Base-by-base conservation (phyloP, 768 basidiomycete genomes). In the Tricholoma sp. region DNA sequence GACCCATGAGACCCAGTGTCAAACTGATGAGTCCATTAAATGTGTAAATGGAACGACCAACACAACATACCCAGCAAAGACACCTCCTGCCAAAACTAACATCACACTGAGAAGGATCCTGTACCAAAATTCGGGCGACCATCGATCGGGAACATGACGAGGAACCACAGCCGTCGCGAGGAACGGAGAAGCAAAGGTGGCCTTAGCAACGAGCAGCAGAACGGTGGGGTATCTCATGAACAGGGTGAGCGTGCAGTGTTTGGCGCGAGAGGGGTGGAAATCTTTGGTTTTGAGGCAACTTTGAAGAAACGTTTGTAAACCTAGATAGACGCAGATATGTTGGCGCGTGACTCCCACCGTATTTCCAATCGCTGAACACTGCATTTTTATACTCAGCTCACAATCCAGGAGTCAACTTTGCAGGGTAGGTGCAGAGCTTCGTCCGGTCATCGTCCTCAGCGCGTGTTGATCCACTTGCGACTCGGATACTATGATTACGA, bases 1-100 rank as follows among this genome's bases (percentile, higher is more conserved):
- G 79, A 1, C 94, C 94, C 94, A 96, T 96, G 24, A 97, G 76
- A 0, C 92, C 94, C 27, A 97, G 83, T 0, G 94, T 97, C 54
- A 97, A 74, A 2, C 93, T 94, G 62, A 18, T 29, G 11, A n/a
- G 3, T 22, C 24, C 19, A 21, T 27, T 27, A 22, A 1, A 37
- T 21, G 52, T 39, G 31, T 19, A 31, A 46, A 10, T 49, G 45
- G 55, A 6, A n/a, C 29, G 1, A 19, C 12, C 46, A 39, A 50
- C 32, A 50, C 18, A 4, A 72, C 83, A 52, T 57, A 90, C 94
- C 95, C 95, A 11, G 95, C 91, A 68, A 98, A 97, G 4, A 94
- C 86, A 53, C 95, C 95, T 2, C 95, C 95, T 0, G 83, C 74
- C 1, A 98, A 72, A 6, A 98, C 94, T 24, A 98, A 78, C 2